These are phyloP conservation scores for Hanseniaspora meyeri DNA, from an alignment of 805 yeast genomes.

Conservation along the genomic window DNA sequence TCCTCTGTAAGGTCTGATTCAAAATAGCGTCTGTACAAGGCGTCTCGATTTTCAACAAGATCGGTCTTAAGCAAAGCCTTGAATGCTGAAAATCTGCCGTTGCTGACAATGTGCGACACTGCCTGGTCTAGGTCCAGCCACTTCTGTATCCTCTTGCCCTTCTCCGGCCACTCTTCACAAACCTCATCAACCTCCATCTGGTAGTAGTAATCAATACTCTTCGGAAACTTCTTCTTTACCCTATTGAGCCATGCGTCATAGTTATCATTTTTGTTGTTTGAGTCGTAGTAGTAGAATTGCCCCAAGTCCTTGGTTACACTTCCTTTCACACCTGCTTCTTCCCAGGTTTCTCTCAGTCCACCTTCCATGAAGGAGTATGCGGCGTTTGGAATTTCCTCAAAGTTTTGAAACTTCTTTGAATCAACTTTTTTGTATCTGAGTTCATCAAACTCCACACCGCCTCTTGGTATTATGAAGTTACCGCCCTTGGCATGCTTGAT, in stretches of 20 bases:
- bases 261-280: slow-evolving; percentile 29
- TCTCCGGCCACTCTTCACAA: slow-evolving; percentile 67
- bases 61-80: slow-evolving; percentile 48
- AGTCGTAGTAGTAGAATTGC: slow-evolving; percentile 48
- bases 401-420: not conserved
- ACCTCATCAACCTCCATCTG: slow-evolving; percentile 55
- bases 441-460: slow-evolving; percentile 87
- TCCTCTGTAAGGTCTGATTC: slow-evolving; percentile 32
- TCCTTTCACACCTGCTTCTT: slow-evolving; percentile 87
- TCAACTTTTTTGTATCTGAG: slow-evolving; percentile 20
- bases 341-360: slow-evolving; percentile 92
- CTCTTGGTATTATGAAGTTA: slow-evolving; percentile 87
- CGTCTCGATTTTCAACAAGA: slow-evolving; percentile 39
- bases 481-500: slow-evolving; percentile 43
- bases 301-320: slow-evolving; percentile 45
- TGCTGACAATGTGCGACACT: slow-evolving; percentile 25
- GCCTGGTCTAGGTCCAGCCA: slow-evolving; percentile 36
- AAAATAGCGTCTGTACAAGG: slow-evolving; percentile 37
- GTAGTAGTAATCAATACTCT: slow-evolving; percentile 78
- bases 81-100: slow-evolving; percentile 33
- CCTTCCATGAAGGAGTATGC: slow-evolving; percentile 29
- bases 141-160: slow-evolving; percentile 43
- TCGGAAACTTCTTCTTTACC: slow-evolving; percentile 38
- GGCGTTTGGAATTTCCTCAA: not conserved
- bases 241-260: slow-evolving; percentile 25